Base-by-base conservation (phyloP, 2,329 filamentous ascomycete genomes). In the Gyromitra esculenta region DNA sequence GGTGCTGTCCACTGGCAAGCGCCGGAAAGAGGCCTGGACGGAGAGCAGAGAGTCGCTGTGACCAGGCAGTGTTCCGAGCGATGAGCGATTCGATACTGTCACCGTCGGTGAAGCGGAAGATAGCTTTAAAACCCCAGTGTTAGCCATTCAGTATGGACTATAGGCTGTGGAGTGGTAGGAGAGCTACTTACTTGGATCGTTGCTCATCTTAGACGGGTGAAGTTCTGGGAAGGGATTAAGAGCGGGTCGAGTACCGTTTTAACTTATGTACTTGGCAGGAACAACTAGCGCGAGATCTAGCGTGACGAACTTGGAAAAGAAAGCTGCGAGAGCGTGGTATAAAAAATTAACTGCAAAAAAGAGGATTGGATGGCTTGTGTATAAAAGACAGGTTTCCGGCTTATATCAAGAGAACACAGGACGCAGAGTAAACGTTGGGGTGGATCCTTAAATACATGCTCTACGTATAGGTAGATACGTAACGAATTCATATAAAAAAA, bases 1-100 rank as follows among this genome's bases (percentile, higher is more conserved):
- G 86, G 70, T 81, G 75, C 73, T 82, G 81, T 67, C 77, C 78
- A 65, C 77, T 74, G 50, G 78, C 79, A 41, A 81, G 78, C 6
- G 79, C 64, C 2, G 80, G 80, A 62, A 81, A 81, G 41, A 81
- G 79, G 43, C 78, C 78, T 41, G 80, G 80, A 31, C 80, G 78
- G 41, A 79, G 77, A 45, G 79, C 73, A 65, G 73, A 79, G 67
- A 80, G 76, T 72, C 77, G 72, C 15, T 79, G 76, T 13, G 80
- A 80, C 80, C 80, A 81, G 43, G 68, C 70, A 41, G 74, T 75
- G 67, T 81, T 81, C 15, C 80, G 73, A 37, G 69, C 54, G 39
- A 81, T 67, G 21, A 81, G 79, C 5, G 75, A 75, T 50, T 79
- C 70, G 70, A 81, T 79, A 25, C 68, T 78, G 66, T 80, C 78